Base-by-base conservation (phyloP, 176 grass and related monocot genomes). In the Oryza brachyantha region DNA sequence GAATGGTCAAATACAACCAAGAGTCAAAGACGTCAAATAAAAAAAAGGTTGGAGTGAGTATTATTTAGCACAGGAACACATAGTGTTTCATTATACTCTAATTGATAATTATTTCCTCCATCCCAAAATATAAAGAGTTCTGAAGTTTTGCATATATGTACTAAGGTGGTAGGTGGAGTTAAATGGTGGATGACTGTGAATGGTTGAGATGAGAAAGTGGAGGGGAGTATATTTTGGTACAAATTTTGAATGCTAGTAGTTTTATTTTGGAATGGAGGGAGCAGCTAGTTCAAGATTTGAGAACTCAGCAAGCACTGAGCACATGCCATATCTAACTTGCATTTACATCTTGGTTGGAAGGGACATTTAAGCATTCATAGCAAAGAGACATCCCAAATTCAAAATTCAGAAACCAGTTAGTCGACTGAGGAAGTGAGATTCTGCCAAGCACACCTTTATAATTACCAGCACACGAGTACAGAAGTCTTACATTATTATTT, bases 401-500 rank as follows among this genome's bases (percentile, higher is more conserved):
- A 50, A 50, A 19, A 21, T 9, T 22, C 27, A 60, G 22, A 52
- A 25, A 43, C 28, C 7, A 17, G 10, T n/a, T 31, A 6, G 42
- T 62, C 42, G 9, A 21, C 4, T 19, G 58, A 79, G 22, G 8
- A 37, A 50, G 4, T 46, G 66, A 8, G 61, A 78, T 71, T 59
- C 21, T 29, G 38, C 10, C 29, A 67, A 89, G 29, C 36, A 81
- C 77, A 26, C 21, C 68, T 77, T 77, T 35, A 72, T 89, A 61
- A 66, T 61, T 17, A 81, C 8, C 35, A 77, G 58, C 86, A 77
- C 61, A 85, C 45, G 29, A 41, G 17, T 72, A 77, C 77, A 77
- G 5, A 25, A 32, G 42, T 35, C 68, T 85, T 81, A 77, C 66
- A 81, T 72, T 11, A 75, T 39, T 68, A 54, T 81, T 73, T 72